Evolutionary conservation across 2,329 filamentous ascomycete genomes (phyloP), one percentile per base, ranked within the genome.

Genomic region (Microdochium paspali): DNA sequence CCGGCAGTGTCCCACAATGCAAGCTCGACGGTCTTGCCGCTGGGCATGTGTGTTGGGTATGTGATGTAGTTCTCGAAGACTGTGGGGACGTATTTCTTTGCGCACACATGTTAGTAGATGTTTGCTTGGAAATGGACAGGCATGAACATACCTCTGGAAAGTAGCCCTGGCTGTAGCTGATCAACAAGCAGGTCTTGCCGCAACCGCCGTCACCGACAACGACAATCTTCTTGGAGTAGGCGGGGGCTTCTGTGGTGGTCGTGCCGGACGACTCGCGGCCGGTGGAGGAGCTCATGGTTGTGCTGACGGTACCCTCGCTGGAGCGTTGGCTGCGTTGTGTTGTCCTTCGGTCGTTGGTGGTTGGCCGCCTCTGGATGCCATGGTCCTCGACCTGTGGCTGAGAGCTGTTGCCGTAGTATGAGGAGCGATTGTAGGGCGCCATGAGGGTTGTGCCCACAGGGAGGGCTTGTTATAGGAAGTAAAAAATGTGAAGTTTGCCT

Each of bases 61-160:
- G 93, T 96, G 71, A 98, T 97, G 79, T 98, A 98, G 74, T 98
- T 98, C 65, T 98, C 93, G 66, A 98, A 98, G 46, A 98, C 93
- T 2, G 93, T 98, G 3, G 93, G 93, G 35, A 98, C 93, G 61
- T 98, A 98, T 97, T 96, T 97, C 93, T 98, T 60, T 32, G 45
- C 35, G 44, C 23, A 44, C 4, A 3, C 20, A 21, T 24, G 39
- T 51, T 48, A 50, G 46, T 21, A 23, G 15, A n/a, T 43, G 24
- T 30, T n/a, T 21, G 10, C 2, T 25, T 28, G 12, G 43, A 21
- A 18, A 43, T 5, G 35, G n/a, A 32, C 13, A 28, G 25, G 18
- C 32, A 32, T 46, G 24, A 23, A 26, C 77, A 56, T 74, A 96
- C 93, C 87, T 98, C 91, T 69, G 93, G 93, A 65, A 98, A 98